Percentiles rank a stretch among this genome's conserved stretches.
These are phyloP conservation scores for Sporisorium iseilematis-ciliati DNA, from an alignment of 1,284 basidiomycete genomes.

Conservation along the genomic window DNA sequence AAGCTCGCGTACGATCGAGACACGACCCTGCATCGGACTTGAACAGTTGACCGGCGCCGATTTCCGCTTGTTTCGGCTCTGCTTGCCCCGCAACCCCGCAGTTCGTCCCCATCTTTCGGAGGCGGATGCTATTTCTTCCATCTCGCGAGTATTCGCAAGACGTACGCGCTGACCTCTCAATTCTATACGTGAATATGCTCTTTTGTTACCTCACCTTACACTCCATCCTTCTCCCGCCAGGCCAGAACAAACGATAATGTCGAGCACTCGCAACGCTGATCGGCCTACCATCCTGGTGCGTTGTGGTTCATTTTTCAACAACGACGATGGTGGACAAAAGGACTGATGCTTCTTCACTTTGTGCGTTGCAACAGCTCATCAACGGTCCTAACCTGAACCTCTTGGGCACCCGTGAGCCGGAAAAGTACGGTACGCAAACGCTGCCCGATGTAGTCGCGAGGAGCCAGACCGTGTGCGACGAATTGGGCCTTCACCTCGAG, in stretches of 20 bases:
- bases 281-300: constrained; percentile 14
- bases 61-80: too few relatives aligned
- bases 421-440: constrained; percentile 68
- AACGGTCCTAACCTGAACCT: constrained; percentile 70
- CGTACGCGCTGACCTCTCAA: too few relatives aligned
- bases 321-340: neutral
- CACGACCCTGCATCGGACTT: constrained; percentile 14
- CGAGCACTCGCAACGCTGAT: constrained; percentile 4
- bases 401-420: constrained; percentile 68
- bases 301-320: neutral
- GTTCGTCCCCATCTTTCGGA: too few relatives aligned
- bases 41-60: neutral
- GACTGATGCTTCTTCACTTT: neutral
- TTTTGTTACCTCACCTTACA: neutral
- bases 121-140: too few relatives aligned
- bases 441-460: constrained; percentile 51
- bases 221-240: neutral
- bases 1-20: neutral
- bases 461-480: neutral
- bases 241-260: neutral
- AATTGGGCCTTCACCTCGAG: constrained; percentile 11
- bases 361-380: constrained; percentile 17
- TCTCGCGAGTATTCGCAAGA: too few relatives aligned
- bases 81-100: neutral
- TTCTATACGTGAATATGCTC: too few relatives aligned